Conservation (phyloP, 73 alveolate species). For the Stentor coeruleus region DNA sequence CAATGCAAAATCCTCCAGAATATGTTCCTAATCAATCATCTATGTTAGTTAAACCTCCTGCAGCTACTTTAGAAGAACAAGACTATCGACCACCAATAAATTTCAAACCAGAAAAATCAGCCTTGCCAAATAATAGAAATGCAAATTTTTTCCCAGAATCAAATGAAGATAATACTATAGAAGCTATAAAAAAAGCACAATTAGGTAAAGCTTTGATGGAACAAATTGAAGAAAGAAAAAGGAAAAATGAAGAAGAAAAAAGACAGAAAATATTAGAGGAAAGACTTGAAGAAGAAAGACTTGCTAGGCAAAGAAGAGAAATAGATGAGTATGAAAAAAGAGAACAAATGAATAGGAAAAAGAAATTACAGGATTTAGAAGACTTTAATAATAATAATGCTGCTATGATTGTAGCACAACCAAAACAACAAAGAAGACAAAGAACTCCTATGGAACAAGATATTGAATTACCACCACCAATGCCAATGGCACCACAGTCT, state of each 20-base stretch:
- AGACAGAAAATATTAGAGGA: conserved; percentile 24
- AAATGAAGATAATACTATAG: neutral
- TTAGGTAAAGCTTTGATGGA: neutral
- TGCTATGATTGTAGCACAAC: neutral
- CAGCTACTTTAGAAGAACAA: no score
- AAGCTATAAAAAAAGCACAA: neutral
- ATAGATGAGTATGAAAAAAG: neutral
- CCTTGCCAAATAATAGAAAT: no score
- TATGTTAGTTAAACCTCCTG: no score
- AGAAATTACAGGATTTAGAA: conserved; percentile 9
- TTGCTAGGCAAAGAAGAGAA: conserved; percentile 19
- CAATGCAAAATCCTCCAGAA: no score
- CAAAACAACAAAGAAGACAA: conserved; percentile 8
- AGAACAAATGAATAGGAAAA: neutral
- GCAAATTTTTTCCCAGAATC: no score
- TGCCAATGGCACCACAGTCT: conserved; percentile 16
- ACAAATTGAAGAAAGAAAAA: conserved; percentile 27
- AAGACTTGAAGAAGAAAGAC: conserved; percentile 32
- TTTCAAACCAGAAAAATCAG: no score
- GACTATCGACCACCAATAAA: neutral
- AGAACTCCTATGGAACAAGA: conserved; percentile 15
- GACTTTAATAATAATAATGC: neutral
- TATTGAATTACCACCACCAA: conserved; percentile 22
- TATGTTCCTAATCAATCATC: no score
- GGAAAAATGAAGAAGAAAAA: conserved; percentile 22